Percentiles rank a stretch among this genome's conserved stretches.
Conservation (phyloP, 2,329 filamentous ascomycete genomes). For the Sporothrix schenckii region DNA sequence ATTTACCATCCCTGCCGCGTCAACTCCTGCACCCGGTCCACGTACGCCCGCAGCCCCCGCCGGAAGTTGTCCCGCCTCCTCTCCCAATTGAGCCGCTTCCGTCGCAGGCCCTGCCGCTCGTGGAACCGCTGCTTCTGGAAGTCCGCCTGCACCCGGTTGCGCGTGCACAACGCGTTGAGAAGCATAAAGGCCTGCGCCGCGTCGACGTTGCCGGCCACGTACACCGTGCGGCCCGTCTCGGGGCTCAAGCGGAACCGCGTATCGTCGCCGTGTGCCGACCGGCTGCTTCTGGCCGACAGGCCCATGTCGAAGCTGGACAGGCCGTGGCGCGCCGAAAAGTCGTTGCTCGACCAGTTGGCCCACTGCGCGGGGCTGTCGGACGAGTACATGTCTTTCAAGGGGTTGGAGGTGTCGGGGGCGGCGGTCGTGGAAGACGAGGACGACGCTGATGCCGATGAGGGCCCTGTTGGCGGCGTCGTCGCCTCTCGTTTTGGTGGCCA, state of each 20-base stretch:
- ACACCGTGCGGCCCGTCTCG: slow-evolving; percentile 50
- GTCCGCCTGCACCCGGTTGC: slow-evolving; percentile 63
- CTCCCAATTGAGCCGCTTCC: slow-evolving; percentile 72
- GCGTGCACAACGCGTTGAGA: slow-evolving; percentile 46
- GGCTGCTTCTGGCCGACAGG: neutral
- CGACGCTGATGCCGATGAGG: neutral
- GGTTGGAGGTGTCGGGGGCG: slow-evolving; percentile 2
- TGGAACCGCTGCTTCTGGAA: slow-evolving; percentile 66
- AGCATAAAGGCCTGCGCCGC: slow-evolving; percentile 50
- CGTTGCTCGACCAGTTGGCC: slow-evolving; percentile 36
- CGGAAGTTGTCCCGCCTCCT: slow-evolving; percentile 72
- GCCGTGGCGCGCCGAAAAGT: slow-evolving; percentile 35
- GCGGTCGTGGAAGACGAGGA: neutral
- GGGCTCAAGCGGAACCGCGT: slow-evolving; percentile 46
- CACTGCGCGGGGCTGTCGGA: slow-evolving; percentile 34
- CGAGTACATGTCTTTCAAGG: slow-evolving; percentile 31
- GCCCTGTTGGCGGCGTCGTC: neutral
- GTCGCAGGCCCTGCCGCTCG: slow-evolving; percentile 74
- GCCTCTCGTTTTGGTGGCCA: slow-evolving; percentile 27
- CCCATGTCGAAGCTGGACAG: neutral
- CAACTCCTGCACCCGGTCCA: slow-evolving; percentile 68
- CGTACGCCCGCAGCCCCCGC: slow-evolving; percentile 66
- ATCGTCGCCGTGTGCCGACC: neutral
- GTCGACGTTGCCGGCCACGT: slow-evolving; percentile 50
- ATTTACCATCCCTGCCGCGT: slow-evolving; percentile 76